Conservation (phyloP, 108 stramenopile species). For the Skeletonema potamos region DNA sequence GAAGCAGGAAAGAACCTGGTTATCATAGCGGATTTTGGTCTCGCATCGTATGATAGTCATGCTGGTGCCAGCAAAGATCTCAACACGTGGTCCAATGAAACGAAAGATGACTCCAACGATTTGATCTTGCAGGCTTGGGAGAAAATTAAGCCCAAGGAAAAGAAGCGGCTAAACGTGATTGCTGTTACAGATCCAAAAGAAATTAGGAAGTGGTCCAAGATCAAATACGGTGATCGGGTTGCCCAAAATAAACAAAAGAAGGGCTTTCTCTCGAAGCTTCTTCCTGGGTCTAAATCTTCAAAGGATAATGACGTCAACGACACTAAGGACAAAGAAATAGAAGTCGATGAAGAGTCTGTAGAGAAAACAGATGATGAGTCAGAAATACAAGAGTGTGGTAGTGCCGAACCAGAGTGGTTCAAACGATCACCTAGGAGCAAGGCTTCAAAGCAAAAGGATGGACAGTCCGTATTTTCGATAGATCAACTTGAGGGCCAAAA, state of each 20-base stretch:
- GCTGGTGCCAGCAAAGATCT: constrained; percentile 13
- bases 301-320: background rate
- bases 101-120: constrained; percentile 36
- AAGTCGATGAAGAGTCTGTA: background rate
- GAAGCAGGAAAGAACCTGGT: constrained; percentile 43
- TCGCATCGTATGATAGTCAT: constrained; percentile 35
- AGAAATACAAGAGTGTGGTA: background rate
- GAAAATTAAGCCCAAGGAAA: constrained; percentile 51
- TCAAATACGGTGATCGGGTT: constrained; percentile 43
- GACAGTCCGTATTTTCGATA: constrained; percentile 46
- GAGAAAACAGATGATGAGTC: background rate
- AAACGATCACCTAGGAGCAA: constrained; percentile 7
- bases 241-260: constrained; percentile 29
- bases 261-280: constrained; percentile 23
- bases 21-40: constrained; percentile 48
- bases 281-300: constrained; percentile 5
- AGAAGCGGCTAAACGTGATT: constrained; percentile 51
- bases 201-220: constrained; percentile 51
- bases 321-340: background rate
- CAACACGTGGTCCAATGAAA: constrained; percentile 19
- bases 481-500: constrained; percentile 19
- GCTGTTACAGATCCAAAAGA: constrained; percentile 51
- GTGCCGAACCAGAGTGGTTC: constrained; percentile 40
- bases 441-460: constrained; percentile 16
- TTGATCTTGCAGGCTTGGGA: constrained; percentile 45